A percentile compares a stretch with the other conserved stretches of the same genome.
Evolutionary conservation across 2,329 filamentous ascomycete genomes (phyloP).

Genomic region (Dactylellina drechsleri): DNA sequence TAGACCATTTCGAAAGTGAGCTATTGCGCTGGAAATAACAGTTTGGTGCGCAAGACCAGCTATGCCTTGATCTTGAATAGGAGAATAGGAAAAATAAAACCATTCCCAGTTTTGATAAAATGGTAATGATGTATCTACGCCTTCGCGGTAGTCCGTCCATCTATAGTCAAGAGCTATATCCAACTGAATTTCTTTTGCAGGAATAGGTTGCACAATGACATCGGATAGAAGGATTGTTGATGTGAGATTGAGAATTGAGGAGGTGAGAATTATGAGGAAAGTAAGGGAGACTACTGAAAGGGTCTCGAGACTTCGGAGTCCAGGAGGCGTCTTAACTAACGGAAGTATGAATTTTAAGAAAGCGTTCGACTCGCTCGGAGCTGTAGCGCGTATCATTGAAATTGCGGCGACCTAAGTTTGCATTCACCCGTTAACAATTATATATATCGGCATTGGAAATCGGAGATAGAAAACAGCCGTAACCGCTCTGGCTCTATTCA

Average conservation of each 20-base stretch:
- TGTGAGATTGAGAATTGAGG: slow-evolving; percentile 12
- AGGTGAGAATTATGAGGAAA: slow-evolving; percentile 3
- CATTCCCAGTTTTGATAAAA: no score
- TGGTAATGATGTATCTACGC: no score
- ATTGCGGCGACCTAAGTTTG: slow-evolving; percentile 15
- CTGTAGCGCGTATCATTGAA: slow-evolving; percentile 21
- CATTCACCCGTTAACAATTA: neutral
- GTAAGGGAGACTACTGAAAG: slow-evolving; percentile 14
- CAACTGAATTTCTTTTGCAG: neutral
- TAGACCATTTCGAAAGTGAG: no score
- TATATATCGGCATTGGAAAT: neutral
- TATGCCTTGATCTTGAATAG: no score
- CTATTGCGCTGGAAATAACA: no score
- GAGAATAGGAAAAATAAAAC: no score
- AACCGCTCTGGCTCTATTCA: slow-evolving; percentile 6
- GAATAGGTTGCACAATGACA: slow-evolving; percentile 24
- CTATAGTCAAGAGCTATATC: no score
- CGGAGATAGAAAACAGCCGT: slow-evolving; percentile 16
- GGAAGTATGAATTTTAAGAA: slow-evolving; percentile 14
- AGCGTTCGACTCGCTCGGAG: slow-evolving; percentile 1
- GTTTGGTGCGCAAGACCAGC: no score
- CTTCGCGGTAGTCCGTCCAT: no score
- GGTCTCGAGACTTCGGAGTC: neutral
- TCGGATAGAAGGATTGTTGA: slow-evolving; percentile 16
- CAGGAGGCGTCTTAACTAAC: neutral